A percentile compares a stretch with the other conserved stretches of the same genome.
Evolutionary conservation across 345 rosid genomes (phyloP).

Genomic region (Camelina hispida): DNA sequence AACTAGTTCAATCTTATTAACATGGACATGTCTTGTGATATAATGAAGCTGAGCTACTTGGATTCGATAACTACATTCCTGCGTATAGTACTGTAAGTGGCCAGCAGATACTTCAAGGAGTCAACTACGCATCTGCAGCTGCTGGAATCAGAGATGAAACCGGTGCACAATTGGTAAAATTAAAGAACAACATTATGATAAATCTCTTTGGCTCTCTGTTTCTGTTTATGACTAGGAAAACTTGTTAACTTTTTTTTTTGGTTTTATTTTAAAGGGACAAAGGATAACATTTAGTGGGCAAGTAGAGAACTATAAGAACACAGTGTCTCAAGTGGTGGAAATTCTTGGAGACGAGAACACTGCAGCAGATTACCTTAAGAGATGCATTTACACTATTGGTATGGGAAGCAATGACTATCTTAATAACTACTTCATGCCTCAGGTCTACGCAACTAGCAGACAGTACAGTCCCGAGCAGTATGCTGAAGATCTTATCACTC

Average conservation of each 20-base stretch:
- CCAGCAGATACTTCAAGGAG: conserved; percentile 60
- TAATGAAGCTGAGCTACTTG: conserved; percentile 63
- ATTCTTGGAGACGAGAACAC: conserved; percentile 60
- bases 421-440: conserved; percentile 92
- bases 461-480: conserved; percentile 63
- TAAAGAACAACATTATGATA: conserved; percentile 3
- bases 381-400: conserved; percentile 72
- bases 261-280: conserved; percentile 57
- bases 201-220: neutral
- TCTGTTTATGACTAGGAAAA: neutral
- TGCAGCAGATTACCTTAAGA: conserved; percentile 63
- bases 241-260: neutral
- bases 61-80: conserved; percentile 63
- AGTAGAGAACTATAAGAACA: conserved; percentile 64
- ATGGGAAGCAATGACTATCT: conserved; percentile 96
- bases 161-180: conserved; percentile 73
- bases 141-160: conserved; percentile 88
- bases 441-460: conserved; percentile 53
- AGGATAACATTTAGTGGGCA: conserved; percentile 78
- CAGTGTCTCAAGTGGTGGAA: conserved; percentile 62
- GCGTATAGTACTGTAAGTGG: conserved; percentile 63
- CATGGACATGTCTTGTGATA: neutral
- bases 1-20: conserved; percentile 9
- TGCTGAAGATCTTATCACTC: conserved; percentile 62
- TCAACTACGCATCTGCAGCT: conserved; percentile 87